Evolutionary conservation across 2,329 filamentous ascomycete genomes (phyloP).

Genomic region (Arthrobotrys musiformis): DNA sequence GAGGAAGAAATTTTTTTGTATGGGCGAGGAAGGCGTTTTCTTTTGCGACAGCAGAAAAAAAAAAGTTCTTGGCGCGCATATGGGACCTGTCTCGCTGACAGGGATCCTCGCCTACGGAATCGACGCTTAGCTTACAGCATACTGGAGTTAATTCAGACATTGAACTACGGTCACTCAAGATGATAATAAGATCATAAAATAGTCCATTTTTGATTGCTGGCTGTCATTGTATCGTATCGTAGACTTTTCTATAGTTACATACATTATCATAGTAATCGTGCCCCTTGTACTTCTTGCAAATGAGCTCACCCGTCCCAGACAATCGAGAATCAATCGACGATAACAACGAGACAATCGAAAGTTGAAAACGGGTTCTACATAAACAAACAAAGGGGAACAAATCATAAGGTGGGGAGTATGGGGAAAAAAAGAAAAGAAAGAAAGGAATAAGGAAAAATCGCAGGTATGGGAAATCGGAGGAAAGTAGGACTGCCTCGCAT

Average conservation of each 20-base stretch:
- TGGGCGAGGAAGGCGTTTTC: neutral
- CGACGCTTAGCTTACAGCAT: neutral
- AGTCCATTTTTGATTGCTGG: neutral
- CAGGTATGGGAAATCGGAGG: neutral
- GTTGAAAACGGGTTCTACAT: neutral
- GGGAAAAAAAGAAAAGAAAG: conserved; percentile 33
- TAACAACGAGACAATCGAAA: neutral
- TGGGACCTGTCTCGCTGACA: neutral
- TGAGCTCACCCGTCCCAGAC: neutral
- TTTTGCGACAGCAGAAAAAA: conserved; percentile 39
- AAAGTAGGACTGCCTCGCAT: neutral
- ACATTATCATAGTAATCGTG: conserved; percentile 3
- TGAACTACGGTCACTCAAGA: too few species aligned
- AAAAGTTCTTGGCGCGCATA: conserved; percentile 20
- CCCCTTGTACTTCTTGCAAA: neutral
- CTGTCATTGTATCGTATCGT: neutral
- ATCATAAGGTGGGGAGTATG: conserved; percentile 48
- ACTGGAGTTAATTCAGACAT: too few species aligned
- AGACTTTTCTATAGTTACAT: conserved; percentile 12
- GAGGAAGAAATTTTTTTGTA: conserved; percentile 36
- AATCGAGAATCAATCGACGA: conserved; percentile 41
- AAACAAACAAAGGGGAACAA: conserved; percentile 6
- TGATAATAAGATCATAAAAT: too few species aligned
- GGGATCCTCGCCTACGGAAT: neutral
- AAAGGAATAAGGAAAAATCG: neutral